phyloP scores from a whole-genome alignment of 1,284 basidiomycete genomes.

The Wallemia mellicola region DNA sequence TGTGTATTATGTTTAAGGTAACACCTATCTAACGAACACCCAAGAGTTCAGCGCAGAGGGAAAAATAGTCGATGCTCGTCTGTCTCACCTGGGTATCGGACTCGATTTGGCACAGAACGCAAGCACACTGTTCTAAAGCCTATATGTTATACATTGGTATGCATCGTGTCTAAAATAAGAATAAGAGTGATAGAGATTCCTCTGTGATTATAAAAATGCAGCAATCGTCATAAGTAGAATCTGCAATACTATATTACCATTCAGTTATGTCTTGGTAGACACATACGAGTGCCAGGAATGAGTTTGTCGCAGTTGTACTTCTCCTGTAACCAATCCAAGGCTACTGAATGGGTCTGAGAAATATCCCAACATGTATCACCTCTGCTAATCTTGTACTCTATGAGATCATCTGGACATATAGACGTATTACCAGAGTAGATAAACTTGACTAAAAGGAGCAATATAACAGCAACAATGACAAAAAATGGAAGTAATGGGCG shows the following conservation, averaged over 20 bases:
- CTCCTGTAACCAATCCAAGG: neutral
- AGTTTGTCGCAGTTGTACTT: neutral
- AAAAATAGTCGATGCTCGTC: neutral
- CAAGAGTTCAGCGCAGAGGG: neutral
- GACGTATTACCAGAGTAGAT: neutral
- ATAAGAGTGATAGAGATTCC: no score
- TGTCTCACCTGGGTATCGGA: neutral
- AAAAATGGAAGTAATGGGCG: neutral
- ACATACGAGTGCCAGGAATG: neutral
- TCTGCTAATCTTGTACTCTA: neutral
- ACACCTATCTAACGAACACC: no score
- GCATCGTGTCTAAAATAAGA: no score
- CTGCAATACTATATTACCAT: no score
- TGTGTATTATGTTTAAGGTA: no score
- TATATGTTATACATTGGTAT: no score
- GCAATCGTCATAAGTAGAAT: no score
- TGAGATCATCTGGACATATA: neutral
- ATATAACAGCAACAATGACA: neutral
- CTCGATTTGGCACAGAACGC: neutral
- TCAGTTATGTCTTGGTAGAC: no score
- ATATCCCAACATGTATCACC: neutral
- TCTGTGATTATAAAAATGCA: no score
- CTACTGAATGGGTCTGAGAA: neutral
- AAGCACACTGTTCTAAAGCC: neutral
- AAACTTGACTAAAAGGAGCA: neutral